Conservation (phyloP, 768 basidiomycete species). For the Amyloporia xantha region DNA sequence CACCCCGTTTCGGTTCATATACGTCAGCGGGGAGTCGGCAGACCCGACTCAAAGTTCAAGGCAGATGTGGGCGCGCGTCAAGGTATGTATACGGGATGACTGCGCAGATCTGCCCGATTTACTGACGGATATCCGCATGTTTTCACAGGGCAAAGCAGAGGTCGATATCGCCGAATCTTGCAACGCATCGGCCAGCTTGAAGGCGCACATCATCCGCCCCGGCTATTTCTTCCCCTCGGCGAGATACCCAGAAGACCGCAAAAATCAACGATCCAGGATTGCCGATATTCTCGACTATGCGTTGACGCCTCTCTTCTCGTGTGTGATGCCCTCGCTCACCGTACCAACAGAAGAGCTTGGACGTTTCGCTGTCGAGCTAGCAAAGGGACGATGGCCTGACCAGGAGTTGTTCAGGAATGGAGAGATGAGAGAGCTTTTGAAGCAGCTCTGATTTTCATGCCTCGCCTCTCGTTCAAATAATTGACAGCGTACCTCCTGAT, state of each 20-base stretch:
- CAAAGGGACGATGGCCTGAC: conserved; percentile 44
- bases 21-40: conserved; percentile 31
- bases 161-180: conserved; percentile 23
- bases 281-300: conserved; percentile 14
- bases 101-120: not conserved
- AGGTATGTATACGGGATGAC: conserved; percentile 24
- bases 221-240: conserved; percentile 29
- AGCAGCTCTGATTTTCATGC: no score
- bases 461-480: no score
- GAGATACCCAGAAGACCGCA: conserved; percentile 22
- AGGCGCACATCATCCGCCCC: conserved; percentile 25
- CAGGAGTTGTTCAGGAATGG: conserved; percentile 23
- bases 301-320: conserved; percentile 11
- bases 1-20: conserved; percentile 32
- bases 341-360: conserved; percentile 26
- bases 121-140: not conserved
- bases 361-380: conserved; percentile 40
- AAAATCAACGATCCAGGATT: conserved; percentile 17
- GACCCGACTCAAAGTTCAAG: conserved; percentile 27
- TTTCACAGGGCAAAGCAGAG: conserved; percentile 26
- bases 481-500: no score
- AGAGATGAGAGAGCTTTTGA: conserved; percentile 11
- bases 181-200: conserved; percentile 15
- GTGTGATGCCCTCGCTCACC: conserved; percentile 15
- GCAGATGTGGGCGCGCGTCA: conserved; percentile 29